phyloP scores from a whole-genome alignment of 2,329 filamentous ascomycete genomes.

The Colletotrichum theobromicola region DNA sequence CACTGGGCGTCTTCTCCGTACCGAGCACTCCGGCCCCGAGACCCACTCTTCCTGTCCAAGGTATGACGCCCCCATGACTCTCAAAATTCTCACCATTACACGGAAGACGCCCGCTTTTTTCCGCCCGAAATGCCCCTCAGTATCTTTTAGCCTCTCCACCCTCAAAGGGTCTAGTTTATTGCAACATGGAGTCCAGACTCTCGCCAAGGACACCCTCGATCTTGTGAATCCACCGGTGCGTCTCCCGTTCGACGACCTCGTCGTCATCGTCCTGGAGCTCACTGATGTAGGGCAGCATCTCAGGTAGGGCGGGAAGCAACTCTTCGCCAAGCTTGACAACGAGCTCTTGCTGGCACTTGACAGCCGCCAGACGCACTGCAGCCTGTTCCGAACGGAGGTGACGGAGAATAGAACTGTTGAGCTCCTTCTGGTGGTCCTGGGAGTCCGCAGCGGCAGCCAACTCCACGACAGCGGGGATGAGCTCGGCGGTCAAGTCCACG shows the following conservation, averaged over 20 bases:
- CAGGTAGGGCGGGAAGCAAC: constrained; percentile 87
- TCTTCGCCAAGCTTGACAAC: constrained; percentile 87
- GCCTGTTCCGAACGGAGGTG: constrained; percentile 77
- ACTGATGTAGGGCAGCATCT: constrained; percentile 96
- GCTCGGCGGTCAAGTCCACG: constrained; percentile 51
- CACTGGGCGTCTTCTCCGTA: not conserved
- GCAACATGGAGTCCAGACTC: constrained; percentile 89
- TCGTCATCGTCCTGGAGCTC: constrained; percentile 97
- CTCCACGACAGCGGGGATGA: constrained; percentile 79
- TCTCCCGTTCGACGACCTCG: constrained; percentile 89
- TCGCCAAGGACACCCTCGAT: constrained; percentile 92
- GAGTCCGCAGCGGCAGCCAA: constrained; percentile 83
- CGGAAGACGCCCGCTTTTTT: not conserved
- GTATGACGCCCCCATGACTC: constrained; percentile 11
- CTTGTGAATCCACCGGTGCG: constrained; percentile 85
- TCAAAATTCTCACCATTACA: not conserved
- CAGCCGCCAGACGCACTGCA: constrained; percentile 77
- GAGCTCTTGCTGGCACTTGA: constrained; percentile 80
- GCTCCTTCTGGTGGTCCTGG: constrained; percentile 86
- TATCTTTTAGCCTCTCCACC: not conserved
- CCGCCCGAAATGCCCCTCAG: not conserved
- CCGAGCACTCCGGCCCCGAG: constrained; percentile 5
- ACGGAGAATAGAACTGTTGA: constrained; percentile 80
- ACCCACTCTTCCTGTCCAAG: not conserved
- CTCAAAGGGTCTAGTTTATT: constrained; percentile 53